Conservation (phyloP, 73 alveolate genomes). For the Tetrahymena elliotti region DNA sequence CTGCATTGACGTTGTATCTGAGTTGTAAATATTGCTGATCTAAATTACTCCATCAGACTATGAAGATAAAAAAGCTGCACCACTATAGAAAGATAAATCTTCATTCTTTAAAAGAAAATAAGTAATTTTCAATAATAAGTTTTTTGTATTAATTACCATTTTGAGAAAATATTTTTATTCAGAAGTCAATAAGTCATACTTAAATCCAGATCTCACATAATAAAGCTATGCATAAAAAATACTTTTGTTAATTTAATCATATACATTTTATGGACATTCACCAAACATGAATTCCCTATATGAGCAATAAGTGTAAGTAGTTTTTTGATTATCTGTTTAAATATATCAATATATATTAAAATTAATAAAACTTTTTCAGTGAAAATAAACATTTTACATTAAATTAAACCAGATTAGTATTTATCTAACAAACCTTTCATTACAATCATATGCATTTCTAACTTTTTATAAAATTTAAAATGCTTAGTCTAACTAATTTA, state of each 20-base stretch:
- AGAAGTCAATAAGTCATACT: background rate
- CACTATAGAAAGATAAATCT: background rate
- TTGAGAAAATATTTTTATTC: background rate
- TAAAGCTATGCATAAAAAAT: background rate
- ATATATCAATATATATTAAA: too few species aligned
- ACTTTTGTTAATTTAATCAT: background rate
- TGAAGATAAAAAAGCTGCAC: background rate
- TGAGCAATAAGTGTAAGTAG: background rate
- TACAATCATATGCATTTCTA: background rate
- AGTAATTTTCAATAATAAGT: background rate
- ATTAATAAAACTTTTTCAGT: too few species aligned
- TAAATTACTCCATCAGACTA: background rate
- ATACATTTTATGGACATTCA: background rate
- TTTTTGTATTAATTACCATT: background rate
- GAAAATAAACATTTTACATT: background rate
- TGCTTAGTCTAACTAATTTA: too few species aligned
- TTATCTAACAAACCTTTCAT: background rate
- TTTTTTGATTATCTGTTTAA: background rate
- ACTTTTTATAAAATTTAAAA: background rate
- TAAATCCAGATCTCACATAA: background rate
- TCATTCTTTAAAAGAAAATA: background rate
- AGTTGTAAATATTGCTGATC: background rate
- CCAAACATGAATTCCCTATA: background rate
- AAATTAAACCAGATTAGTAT: background rate
- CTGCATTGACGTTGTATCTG: background rate